These are phyloP conservation scores for Trichoderma gamsii DNA, from an alignment of 495 filamentous ascomycete genomes.

Conservation along the genomic window DNA sequence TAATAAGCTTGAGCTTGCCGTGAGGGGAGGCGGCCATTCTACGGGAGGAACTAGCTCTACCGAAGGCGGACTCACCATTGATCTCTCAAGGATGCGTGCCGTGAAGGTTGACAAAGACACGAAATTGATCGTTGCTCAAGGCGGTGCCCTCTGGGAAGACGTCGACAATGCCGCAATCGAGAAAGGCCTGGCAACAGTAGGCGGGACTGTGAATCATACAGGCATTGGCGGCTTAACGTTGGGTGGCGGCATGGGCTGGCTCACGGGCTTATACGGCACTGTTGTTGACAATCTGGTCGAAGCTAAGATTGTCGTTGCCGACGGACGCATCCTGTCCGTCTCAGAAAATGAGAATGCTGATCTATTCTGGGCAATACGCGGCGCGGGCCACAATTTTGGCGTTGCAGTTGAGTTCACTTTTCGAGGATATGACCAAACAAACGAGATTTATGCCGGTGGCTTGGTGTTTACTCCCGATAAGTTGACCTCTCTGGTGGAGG, in stretches of 20 bases:
- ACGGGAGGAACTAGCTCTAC: constrained; percentile 37
- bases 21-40: constrained; percentile 51
- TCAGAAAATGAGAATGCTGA: constrained; percentile 39
- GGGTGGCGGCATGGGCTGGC: constrained; percentile 52
- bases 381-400: constrained; percentile 45
- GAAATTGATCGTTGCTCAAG: constrained; percentile 45
- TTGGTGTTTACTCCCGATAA: constrained; percentile 38
- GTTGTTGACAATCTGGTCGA: constrained; percentile 48
- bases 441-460: constrained; percentile 43
- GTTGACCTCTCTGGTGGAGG: constrained; percentile 34
- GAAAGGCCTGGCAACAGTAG: constrained; percentile 50
- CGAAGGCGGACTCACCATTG: constrained; percentile 49
- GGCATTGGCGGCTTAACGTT: constrained; percentile 55
- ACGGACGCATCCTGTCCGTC: constrained; percentile 39
- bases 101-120: constrained; percentile 40
- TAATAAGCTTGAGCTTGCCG: constrained; percentile 42
- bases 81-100: constrained; percentile 45
- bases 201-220: constrained; percentile 55
- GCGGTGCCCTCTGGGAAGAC: constrained; percentile 51
- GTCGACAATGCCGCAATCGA: constrained; percentile 46
- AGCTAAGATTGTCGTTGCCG: constrained; percentile 45
- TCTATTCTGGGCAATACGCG: constrained; percentile 34
- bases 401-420: constrained; percentile 33
- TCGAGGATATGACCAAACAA: constrained; percentile 26
- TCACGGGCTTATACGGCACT: constrained; percentile 45